Conservation (phyloP, 352 stramenopile genomes). For the Phytophthora crassamura region DNA sequence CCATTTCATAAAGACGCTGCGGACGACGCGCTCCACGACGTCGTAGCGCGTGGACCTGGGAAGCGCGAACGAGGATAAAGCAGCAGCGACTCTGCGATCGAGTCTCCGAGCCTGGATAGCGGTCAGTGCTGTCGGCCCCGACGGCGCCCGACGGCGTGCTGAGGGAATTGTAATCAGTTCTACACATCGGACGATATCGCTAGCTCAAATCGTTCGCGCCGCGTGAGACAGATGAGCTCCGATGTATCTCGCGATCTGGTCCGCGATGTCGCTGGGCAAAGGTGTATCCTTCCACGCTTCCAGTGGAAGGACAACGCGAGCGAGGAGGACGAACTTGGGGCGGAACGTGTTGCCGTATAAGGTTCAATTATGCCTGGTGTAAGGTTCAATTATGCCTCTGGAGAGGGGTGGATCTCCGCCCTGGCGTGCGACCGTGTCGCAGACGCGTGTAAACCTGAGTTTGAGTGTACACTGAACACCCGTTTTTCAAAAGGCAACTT, state of each 20-base stretch:
- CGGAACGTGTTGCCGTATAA: too few relatives aligned
- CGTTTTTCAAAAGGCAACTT: constrained; percentile 28
- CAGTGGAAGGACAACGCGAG: too few relatives aligned
- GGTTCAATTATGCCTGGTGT: too few relatives aligned
- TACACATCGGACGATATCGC: constrained; percentile 11
- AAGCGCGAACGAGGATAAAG: constrained; percentile 15
- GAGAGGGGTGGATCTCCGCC: constrained; percentile 9
- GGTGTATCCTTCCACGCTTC: too few relatives aligned
- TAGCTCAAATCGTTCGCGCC: constrained; percentile 18
- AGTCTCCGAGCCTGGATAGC: neutral
- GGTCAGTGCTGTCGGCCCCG: neutral
- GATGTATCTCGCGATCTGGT: constrained; percentile 17
- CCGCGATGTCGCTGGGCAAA: too few relatives aligned
- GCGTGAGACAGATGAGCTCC: constrained; percentile 17
- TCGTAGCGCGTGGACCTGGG: constrained; percentile 2
- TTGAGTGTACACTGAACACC: constrained; percentile 14
- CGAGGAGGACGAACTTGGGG: neutral
- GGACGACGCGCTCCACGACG: neutral
- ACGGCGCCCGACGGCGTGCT: neutral
- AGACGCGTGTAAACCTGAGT: constrained; percentile 25
- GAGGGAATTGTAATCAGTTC: neutral
- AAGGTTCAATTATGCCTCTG: constrained; percentile 1
- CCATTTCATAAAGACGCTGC: constrained; percentile 14
- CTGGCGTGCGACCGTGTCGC: constrained; percentile 35
- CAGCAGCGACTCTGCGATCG: constrained; percentile 5